Evolutionary conservation across 257 asterid species (phyloP).

Genomic region (Gentiana dahurica): DNA sequence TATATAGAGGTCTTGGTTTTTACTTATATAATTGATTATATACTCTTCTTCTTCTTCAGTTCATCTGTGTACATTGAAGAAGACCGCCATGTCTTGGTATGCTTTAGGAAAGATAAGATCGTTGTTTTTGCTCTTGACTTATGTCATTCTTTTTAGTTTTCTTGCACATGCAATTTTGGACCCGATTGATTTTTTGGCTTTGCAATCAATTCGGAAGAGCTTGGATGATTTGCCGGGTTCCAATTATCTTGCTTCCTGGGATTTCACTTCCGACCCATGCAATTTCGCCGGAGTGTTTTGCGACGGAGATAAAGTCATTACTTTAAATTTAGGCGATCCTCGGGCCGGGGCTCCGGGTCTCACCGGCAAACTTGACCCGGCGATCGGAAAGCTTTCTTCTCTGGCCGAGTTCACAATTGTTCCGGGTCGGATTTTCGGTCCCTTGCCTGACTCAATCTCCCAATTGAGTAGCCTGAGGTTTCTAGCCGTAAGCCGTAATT

Average conservation of each 20-base stretch:
- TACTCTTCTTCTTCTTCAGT: not conserved
- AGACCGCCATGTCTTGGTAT: constrained; percentile 11
- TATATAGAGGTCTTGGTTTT: constrained; percentile 1
- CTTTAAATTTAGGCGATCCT: constrained; percentile 85
- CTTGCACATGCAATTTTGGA: constrained; percentile 41
- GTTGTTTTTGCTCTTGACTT: constrained; percentile 9
- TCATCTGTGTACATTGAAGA: no score
- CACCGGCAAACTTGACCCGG: constrained; percentile 57
- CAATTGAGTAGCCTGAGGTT: constrained; percentile 44
- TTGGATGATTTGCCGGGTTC: constrained; percentile 77
- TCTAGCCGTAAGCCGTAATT: constrained; percentile 62
- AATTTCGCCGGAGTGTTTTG: constrained; percentile 74
- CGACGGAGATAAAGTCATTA: constrained; percentile 51
- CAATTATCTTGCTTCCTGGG: constrained; percentile 68
- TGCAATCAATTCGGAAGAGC: constrained; percentile 62
- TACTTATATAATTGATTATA: constrained; percentile 22
- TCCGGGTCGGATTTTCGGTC: constrained; percentile 72
- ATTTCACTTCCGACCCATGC: constrained; percentile 87
- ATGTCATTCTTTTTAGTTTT: constrained; percentile 8
- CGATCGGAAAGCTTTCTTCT: constrained; percentile 62
- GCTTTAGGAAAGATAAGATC: not conserved
- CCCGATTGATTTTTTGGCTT: constrained; percentile 81
- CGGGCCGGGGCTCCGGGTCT: constrained; percentile 82
- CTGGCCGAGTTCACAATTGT: constrained; percentile 70
- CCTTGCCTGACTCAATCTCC: constrained; percentile 52